Conservation (phyloP, 257 asterid genomes). For the Capsicum pubescens region DNA sequence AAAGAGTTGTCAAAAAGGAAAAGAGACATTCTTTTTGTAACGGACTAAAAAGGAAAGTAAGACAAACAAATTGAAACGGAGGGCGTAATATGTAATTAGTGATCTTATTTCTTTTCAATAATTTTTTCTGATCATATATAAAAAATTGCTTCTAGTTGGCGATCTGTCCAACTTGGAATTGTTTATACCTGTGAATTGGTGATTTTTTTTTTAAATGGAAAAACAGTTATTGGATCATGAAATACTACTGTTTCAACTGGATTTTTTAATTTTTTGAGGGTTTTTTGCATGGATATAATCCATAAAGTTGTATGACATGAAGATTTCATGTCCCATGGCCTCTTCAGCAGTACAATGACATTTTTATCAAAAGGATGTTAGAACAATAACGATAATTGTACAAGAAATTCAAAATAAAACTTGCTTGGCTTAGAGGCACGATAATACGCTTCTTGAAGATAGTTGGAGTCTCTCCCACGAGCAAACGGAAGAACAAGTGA, state of each 20-base stretch:
- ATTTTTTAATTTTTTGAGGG: constrained; percentile 5
- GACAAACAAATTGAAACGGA: too few relatives aligned
- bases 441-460: too few relatives aligned
- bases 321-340: constrained; percentile 27
- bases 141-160: neutral
- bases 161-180: neutral
- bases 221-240: constrained; percentile 8
- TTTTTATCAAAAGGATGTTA: constrained; percentile 55
- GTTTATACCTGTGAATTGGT: neutral
- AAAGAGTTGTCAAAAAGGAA: too few relatives aligned
- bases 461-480: too few relatives aligned
- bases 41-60: too few relatives aligned
- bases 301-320: constrained; percentile 19
- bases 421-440: too few relatives aligned
- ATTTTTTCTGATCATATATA: neutral
- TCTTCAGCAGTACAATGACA: constrained; percentile 73
- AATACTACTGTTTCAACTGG: neutral
- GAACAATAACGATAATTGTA: too few relatives aligned
- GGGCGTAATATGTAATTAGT: neutral
- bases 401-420: too few relatives aligned
- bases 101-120: neutral
- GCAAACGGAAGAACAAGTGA: too few relatives aligned
- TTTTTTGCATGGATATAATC: constrained; percentile 11
- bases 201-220: neutral
- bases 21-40: too few relatives aligned